Base-by-base conservation (phyloP, 2,329 filamentous ascomycete genomes). In the Hypoxylon sp. region DNA sequence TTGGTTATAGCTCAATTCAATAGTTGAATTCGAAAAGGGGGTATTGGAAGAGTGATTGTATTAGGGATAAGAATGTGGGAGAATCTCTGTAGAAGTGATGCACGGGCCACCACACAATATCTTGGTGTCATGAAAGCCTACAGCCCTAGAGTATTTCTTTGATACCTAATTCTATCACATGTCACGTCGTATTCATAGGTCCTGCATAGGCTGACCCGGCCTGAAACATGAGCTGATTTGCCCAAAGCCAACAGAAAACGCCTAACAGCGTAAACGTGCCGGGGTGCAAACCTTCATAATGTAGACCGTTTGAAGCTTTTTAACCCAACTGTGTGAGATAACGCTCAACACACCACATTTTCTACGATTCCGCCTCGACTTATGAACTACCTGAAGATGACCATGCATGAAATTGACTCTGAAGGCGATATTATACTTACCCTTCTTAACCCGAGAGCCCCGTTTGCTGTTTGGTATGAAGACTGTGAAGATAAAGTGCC, bases 361-460 rank as follows among this genome's bases (percentile, higher is more conserved):
- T 44, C 3, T 21, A 21, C 17, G 8, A 44, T 44, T 21, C 17
- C 15, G 46, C 21, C 29, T 8, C 2, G 15, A 57, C 29, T 31
- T 31, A 47, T n/a, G 24, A 29, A 15, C 24, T 21, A n/a, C 21
- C 1, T 7, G 19, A 53, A 37, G 4, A 54, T 52, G 35, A 7
- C 32, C 17, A 13, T 56, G 17, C 13, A 62, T 24, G n/a, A 53
- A 7, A 6, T 69, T 19, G 67, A 69, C 35, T 52, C 67, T 10
- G 42, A 60, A 5, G 67, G 67, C 17, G 67, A 69, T 37, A 51
- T 66, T 31, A 17, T 66, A 27, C 62, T 69, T 29, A 56, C 50
- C 19, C 53, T 69, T 47, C 42, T 27, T 37, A 54, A 63, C 17
- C 53, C 67, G 37, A 47, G 29, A 21, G 53, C 52, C 19, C 62